A percentile compares a stretch with the other conserved stretches of the same genome.
These are phyloP conservation scores for Oryza meyeriana DNA, from an alignment of 176 grass and related monocot genomes.

Conservation along the genomic window DNA sequence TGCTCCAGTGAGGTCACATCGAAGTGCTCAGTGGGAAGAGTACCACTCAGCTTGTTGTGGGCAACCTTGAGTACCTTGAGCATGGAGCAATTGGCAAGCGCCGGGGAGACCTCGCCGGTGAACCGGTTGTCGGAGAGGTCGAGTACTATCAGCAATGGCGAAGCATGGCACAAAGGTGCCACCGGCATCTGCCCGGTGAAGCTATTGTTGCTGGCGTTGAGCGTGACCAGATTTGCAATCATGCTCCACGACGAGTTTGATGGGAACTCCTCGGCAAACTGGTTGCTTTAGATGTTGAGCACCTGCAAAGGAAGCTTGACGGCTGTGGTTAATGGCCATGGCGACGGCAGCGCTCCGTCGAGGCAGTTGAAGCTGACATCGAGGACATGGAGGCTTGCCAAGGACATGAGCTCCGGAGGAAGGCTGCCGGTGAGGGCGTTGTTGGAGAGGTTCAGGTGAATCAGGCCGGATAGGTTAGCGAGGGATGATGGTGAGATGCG, in stretches of 20 bases:
- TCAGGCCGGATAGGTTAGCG: not conserved
- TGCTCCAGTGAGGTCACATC: conserved; percentile 3
- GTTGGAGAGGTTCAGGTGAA: conserved; percentile 2
- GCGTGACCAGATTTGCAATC: not conserved
- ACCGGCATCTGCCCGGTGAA: conserved; percentile 22
- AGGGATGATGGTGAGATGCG: conserved; percentile 2
- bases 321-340: too few species aligned
- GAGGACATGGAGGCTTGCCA: not conserved
- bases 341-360: not conserved
- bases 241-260: conserved; percentile 5
- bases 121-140: conserved; percentile 30
- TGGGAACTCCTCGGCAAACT: conserved; percentile 25
- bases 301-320: not conserved
- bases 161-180: not conserved
- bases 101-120: not conserved
- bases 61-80: conserved; percentile 7
- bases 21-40: conserved; percentile 20
- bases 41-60: conserved; percentile 11
- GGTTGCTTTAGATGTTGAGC: conserved; percentile 18
- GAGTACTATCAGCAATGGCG: not conserved
- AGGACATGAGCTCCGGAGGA: not conserved
- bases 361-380: conserved; percentile 28
- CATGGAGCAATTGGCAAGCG: conserved; percentile 8
- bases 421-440: not conserved
- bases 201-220: conserved; percentile 43